Evolutionary conservation across 2,329 filamentous ascomycete genomes (phyloP).

Genomic region (Sclerotinia trifoliorum): DNA sequence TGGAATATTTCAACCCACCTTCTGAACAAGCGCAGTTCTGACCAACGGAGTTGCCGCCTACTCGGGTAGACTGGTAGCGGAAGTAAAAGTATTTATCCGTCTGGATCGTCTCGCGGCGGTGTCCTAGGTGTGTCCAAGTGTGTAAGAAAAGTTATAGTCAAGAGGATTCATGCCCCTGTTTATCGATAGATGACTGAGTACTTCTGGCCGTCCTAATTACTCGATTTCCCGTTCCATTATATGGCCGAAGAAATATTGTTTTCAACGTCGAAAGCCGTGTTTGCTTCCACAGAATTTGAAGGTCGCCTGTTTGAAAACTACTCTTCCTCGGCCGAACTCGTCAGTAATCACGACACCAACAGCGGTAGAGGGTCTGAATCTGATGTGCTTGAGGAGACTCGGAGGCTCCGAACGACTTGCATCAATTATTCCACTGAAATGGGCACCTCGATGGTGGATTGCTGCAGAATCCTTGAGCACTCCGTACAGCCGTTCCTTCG

Average conservation of each 20-base stretch:
- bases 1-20: conserved; percentile 21
- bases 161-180: conserved; percentile 22
- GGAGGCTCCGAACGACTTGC: conserved; percentile 17
- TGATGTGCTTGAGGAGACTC: conserved; percentile 1
- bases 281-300: neutral
- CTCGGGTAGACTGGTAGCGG: conserved; percentile 11
- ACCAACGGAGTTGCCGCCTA: conserved; percentile 3
- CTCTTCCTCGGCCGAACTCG: neutral
- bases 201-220: neutral
- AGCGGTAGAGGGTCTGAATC: neutral
- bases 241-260: neutral
- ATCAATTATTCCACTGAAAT: conserved; percentile 18
- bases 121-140: no score
- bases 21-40: conserved; percentile 6
- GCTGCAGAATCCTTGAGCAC: conserved; percentile 16
- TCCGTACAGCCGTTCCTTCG: conserved; percentile 14
- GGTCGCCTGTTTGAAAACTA: neutral
- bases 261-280: neutral
- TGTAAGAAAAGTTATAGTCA: conserved; percentile 11
- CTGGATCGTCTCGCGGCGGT: conserved; percentile 20
- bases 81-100: conserved; percentile 14
- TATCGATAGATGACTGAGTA: conserved; percentile 19
- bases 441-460: conserved; percentile 3
- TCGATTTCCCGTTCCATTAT: neutral
- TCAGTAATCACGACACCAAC: neutral